Evolutionary conservation across 352 stramenopile genomes (phyloP).

Genomic region (Phytophthora chlamydospora): DNA sequence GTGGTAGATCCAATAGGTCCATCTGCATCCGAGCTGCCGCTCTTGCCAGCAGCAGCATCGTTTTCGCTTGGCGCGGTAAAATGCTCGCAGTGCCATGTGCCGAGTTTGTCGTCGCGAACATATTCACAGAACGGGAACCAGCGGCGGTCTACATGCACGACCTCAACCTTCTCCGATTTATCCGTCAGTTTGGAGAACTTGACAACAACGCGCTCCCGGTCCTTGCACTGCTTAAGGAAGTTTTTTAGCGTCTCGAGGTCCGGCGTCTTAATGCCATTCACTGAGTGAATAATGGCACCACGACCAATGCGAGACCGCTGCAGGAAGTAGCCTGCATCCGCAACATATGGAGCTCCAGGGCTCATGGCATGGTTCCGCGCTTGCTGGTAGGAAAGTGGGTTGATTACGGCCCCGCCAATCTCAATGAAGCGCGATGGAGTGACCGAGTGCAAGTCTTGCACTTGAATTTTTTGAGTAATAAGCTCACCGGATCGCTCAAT

Average conservation of each 20-base stretch:
- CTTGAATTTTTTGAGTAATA: constrained; percentile 62
- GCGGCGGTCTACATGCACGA: constrained; percentile 89
- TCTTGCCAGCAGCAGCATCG: constrained; percentile 7
- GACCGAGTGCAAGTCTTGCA: constrained; percentile 88
- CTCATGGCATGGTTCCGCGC: constrained; percentile 83
- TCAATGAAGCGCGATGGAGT: constrained; percentile 89
- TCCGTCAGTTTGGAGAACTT: constrained; percentile 83
- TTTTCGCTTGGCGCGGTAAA: constrained; percentile 41
- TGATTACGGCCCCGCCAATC: constrained; percentile 88
- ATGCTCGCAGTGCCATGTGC: constrained; percentile 80
- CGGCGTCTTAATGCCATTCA: constrained; percentile 87
- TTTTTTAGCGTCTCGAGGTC: constrained; percentile 86
- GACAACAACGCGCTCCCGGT: constrained; percentile 85
- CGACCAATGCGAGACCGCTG: constrained; percentile 86
- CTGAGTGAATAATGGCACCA: constrained; percentile 86
- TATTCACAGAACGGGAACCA: constrained; percentile 93
- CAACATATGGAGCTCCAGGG: constrained; percentile 80
- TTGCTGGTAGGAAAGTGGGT: constrained; percentile 91
- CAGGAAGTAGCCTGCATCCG: constrained; percentile 90
- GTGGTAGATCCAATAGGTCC: constrained; percentile 74
- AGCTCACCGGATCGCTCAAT: constrained; percentile 81
- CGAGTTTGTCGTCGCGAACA: constrained; percentile 74
- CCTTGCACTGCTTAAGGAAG: constrained; percentile 72
- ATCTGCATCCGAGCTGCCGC: constrained; percentile 14
- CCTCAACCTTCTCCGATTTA: constrained; percentile 83